Conservation (phyloP, 192 early-diverging fungal species). For the Phlyctochytrium arcticum region DNA sequence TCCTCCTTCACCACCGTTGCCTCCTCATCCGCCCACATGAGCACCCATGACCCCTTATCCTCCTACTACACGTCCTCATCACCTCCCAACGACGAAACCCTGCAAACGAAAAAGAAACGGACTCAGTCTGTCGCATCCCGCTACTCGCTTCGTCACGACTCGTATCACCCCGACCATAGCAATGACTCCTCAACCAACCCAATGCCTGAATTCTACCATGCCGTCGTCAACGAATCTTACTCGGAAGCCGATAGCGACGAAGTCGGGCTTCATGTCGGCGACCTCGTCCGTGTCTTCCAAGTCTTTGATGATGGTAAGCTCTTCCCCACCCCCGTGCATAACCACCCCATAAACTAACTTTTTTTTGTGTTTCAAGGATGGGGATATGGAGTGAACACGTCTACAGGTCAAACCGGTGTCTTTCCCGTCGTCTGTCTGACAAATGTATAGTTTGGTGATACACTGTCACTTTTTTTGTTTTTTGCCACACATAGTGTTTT, state of each 20-base stretch:
- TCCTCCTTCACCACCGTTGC: neutral
- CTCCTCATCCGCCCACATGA: neutral
- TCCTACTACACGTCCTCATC: too few species aligned
- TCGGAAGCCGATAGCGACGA: slow-evolving; percentile 3
- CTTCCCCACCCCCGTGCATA: too few species aligned
- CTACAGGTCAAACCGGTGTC: slow-evolving; percentile 12
- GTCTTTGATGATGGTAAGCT: slow-evolving; percentile 30
- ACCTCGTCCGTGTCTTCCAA: slow-evolving; percentile 13
- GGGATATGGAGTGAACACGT: slow-evolving; percentile 15
- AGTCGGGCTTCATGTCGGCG: slow-evolving; percentile 1
- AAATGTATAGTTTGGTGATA: neutral
- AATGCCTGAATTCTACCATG: neutral
- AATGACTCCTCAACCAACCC: too few species aligned
- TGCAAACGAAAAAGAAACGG: too few species aligned
- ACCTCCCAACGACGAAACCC: too few species aligned
- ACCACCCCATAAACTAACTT: neutral
- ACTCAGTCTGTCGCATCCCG: neutral
- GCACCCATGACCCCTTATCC: neutral
- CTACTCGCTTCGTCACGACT: neutral
- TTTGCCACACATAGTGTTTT: too few species aligned
- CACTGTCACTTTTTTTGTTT: too few species aligned
- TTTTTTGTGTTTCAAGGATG: slow-evolving; percentile 8
- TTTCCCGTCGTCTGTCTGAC: slow-evolving; percentile 23
- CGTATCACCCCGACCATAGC: too few species aligned
- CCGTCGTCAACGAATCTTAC: slow-evolving; percentile 16